Conservation (phyloP, 140 eudicot species). For the Stevia rebaudiana region DNA sequence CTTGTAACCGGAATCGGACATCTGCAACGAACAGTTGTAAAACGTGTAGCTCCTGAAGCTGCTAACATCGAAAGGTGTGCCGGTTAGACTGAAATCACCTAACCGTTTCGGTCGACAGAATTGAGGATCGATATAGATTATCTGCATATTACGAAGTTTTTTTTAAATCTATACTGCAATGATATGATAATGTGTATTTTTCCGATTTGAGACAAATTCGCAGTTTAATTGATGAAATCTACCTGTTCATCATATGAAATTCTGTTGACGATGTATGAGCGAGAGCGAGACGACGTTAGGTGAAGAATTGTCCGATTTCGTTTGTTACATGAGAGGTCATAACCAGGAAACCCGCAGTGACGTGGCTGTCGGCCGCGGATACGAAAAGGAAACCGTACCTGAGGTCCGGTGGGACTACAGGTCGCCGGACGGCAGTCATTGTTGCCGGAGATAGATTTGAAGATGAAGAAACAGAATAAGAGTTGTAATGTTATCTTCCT, state of each 20-base stretch:
- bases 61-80: constrained; percentile 28
- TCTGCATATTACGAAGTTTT: constrained; percentile 1
- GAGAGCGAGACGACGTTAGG: constrained; percentile 32
- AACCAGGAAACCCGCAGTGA: constrained; percentile 49
- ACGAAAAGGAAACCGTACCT: constrained; percentile 55
- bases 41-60: constrained; percentile 23
- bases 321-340: constrained; percentile 43
- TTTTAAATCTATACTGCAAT: too few relatives aligned
- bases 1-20: not conserved
- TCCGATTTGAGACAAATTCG: not conserved
- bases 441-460: constrained; percentile 18
- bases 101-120: constrained; percentile 38
- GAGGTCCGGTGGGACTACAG: constrained; percentile 35
- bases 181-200: not conserved
- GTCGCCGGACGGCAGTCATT: constrained; percentile 31
- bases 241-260: constrained; percentile 37
- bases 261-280: constrained; percentile 40
- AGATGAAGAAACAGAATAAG: constrained; percentile 4
- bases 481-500: constrained; percentile 7
- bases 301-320: constrained; percentile 31
- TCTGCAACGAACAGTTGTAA: constrained; percentile 40
- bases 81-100: constrained; percentile 16
- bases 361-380: constrained; percentile 22
- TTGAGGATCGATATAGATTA: constrained; percentile 36
- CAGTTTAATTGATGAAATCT: not conserved